phyloP scores from a whole-genome alignment of 1,284 basidiomycete species.

The Inonotus obliquus region DNA sequence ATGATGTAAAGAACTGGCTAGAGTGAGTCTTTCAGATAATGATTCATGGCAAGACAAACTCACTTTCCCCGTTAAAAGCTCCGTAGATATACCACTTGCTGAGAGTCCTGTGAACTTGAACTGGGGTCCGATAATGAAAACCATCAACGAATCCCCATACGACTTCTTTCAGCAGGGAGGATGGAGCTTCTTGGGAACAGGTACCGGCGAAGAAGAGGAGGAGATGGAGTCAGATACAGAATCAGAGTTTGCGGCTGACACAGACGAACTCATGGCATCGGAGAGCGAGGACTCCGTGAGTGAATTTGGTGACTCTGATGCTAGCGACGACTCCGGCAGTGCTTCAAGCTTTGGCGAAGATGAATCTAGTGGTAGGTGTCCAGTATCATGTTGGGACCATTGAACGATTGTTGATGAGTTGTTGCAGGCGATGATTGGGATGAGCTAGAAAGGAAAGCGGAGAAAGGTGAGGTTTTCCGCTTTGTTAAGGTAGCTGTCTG shows the following conservation, averaged over 20 bases:
- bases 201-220: conserved; percentile 67
- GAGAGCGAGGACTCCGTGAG: conserved; percentile 54
- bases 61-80: conserved; percentile 43
- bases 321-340: conserved; percentile 61
- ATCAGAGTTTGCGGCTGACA: conserved; percentile 76
- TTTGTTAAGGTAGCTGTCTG: conserved; percentile 3
- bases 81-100: conserved; percentile 93
- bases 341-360: conserved; percentile 65
- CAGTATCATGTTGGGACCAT: not conserved
- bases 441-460: conserved; percentile 87
- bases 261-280: conserved; percentile 47
- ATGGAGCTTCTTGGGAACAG: conserved; percentile 86
- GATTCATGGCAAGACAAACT: not conserved
- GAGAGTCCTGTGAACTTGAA: conserved; percentile 98
- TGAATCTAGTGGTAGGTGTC: conserved; percentile 56
- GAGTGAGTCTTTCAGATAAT: conserved; percentile 59
- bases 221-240: conserved; percentile 66
- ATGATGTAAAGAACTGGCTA: conserved; percentile 97
- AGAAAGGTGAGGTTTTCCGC: conserved; percentile 52
- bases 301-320: conserved; percentile 56
- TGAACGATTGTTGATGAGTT: not conserved
- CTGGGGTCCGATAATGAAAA: conserved; percentile 98
- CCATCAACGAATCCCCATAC: conserved; percentile 91
- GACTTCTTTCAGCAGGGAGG: conserved; percentile 97
- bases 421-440: conserved; percentile 85